These are phyloP conservation scores for Amanita jacksonii DNA, from an alignment of 768 basidiomycete genomes.

Conservation along the genomic window DNA sequence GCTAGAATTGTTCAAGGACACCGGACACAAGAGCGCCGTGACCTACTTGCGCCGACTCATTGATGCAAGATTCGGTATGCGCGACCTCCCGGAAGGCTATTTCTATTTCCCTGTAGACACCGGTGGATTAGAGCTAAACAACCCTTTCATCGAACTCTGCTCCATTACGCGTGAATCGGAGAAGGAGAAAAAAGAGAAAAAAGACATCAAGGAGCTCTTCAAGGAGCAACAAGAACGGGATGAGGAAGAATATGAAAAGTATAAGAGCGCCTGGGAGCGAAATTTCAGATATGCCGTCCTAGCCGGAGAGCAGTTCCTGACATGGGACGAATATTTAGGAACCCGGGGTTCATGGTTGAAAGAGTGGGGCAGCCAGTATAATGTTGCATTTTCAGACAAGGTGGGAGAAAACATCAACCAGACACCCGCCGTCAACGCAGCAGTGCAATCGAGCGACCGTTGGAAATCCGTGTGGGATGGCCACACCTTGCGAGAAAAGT, in stretches of 20 bases:
- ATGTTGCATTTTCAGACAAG: constrained; percentile 1
- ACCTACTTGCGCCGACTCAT: constrained; percentile 16
- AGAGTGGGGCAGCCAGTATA: constrained; percentile 10
- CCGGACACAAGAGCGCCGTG: constrained; percentile 14
- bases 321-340: constrained; percentile 10
- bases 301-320: constrained; percentile 10
- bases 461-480: background rate
- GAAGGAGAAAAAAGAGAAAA: constrained; percentile 6
- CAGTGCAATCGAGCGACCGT: background rate
- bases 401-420: background rate
- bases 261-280: constrained; percentile 13
- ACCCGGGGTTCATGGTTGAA: constrained; percentile 11
- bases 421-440: constrained; percentile 1
- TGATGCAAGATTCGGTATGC: constrained; percentile 18
- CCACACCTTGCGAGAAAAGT: constrained; percentile 23
- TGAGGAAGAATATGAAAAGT: constrained; percentile 16
- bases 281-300: background rate
- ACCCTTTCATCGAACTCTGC: constrained; percentile 19
- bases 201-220: constrained; percentile 15
- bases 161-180: constrained; percentile 20
- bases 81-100: constrained; percentile 29
- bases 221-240: constrained; percentile 14
- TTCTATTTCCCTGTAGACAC: constrained; percentile 28
- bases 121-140: constrained; percentile 27
- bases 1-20: constrained; percentile 21